Percentiles rank a stretch among this genome's conserved stretches.
These are phyloP conservation scores for Cercophora newfieldiana DNA, from an alignment of 495 filamentous ascomycete genomes.

Conservation along the genomic window DNA sequence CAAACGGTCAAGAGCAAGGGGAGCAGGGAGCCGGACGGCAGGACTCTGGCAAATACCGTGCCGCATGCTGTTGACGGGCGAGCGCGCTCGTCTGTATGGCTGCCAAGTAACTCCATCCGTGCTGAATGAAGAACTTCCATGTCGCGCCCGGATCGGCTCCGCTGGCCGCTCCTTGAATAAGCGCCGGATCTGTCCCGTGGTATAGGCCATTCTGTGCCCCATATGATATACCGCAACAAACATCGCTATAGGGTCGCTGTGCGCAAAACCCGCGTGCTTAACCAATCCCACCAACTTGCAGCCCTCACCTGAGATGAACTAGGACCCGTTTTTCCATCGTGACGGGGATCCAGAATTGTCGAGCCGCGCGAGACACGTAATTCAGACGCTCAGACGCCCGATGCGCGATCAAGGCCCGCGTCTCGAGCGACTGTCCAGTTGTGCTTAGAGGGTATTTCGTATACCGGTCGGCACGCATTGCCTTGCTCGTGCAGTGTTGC, in stretches of 20 bases:
- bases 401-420: background rate
- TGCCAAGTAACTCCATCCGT: slow-evolving; percentile 9
- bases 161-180: slow-evolving; percentile 6
- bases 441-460: background rate
- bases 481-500: slow-evolving; percentile 25
- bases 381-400: slow-evolving; percentile 11
- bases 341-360: background rate
- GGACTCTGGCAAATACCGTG: slow-evolving; percentile 19
- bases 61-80: slow-evolving; percentile 12
- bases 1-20: slow-evolving; percentile 2
- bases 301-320: background rate
- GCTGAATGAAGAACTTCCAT: background rate
- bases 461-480: background rate
- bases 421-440: slow-evolving; percentile 7
- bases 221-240: slow-evolving; percentile 5
- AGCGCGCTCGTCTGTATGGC: background rate
- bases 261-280: slow-evolving; percentile 12
- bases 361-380: slow-evolving; percentile 17
- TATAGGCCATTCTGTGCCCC: background rate
- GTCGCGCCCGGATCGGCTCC: slow-evolving; percentile 4
- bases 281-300: slow-evolving; percentile 12
- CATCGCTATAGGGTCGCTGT: slow-evolving; percentile 3
- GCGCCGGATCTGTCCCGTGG: background rate
- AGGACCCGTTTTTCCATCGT: slow-evolving; percentile 2
- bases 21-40: slow-evolving; percentile 17